Evolutionary conservation across 176 grass and related monocot genomes (phyloP).

Genomic region (Dactylis glomerata): DNA sequence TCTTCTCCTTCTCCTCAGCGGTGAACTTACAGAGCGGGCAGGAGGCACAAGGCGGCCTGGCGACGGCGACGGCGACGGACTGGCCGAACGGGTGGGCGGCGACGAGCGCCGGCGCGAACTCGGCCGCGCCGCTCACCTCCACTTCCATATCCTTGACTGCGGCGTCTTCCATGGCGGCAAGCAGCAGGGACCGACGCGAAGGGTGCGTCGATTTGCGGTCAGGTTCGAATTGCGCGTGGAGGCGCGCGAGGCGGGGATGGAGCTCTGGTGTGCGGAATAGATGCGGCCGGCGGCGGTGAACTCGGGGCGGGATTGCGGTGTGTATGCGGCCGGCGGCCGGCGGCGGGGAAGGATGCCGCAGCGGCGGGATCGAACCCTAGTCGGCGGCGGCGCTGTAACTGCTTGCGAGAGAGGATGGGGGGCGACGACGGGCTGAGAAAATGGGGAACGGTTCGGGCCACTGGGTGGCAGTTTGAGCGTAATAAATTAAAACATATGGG

Average conservation of each 20-base stretch:
- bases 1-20: too few species aligned
- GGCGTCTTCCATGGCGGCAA: constrained; percentile 29
- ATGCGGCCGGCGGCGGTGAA: not conserved
- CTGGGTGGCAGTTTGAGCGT: too few species aligned
- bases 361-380: too few species aligned
- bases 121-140: constrained; percentile 38
- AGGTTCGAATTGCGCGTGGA: constrained; percentile 19
- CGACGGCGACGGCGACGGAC: constrained; percentile 50
- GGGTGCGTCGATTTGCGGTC: not conserved
- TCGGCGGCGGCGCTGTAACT: too few species aligned
- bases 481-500: too few species aligned
- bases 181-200: not conserved
- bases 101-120: constrained; percentile 59
- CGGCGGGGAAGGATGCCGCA: too few species aligned
- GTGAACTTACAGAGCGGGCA: not conserved
- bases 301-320: not conserved
- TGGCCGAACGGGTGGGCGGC: constrained; percentile 47
- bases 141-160: constrained; percentile 48
- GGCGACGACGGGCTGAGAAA: too few species aligned
- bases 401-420: too few species aligned
- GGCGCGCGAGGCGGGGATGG: not conserved
- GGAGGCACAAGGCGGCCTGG: constrained; percentile 22
- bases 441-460: too few species aligned
- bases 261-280: not conserved
- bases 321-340: too few species aligned